Evolutionary conservation across 2,329 filamentous ascomycete genomes (phyloP).

Genomic region (Alternaria infectoria): DNA sequence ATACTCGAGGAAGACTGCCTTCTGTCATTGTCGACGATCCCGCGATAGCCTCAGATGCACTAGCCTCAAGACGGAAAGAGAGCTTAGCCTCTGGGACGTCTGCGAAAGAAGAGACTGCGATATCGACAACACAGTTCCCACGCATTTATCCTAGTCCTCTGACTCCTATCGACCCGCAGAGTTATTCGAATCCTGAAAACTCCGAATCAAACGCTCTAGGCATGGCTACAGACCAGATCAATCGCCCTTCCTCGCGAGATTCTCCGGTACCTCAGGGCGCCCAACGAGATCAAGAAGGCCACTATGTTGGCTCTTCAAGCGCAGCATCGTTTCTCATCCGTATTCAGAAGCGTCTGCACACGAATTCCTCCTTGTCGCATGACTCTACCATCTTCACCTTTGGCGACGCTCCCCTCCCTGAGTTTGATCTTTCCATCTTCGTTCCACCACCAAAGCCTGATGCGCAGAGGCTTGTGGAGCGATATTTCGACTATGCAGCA

Average conservation of each 20-base stretch:
- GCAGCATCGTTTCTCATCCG: slow-evolving; percentile 59
- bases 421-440: slow-evolving; percentile 54
- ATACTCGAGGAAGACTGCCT: slow-evolving; percentile 56
- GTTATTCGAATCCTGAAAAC: slow-evolving; percentile 11
- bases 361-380: slow-evolving; percentile 46
- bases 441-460: slow-evolving; percentile 52
- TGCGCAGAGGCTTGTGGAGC: slow-evolving; percentile 54
- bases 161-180: slow-evolving; percentile 18
- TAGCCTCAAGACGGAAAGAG: slow-evolving; percentile 21
- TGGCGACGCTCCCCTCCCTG: slow-evolving; percentile 57
- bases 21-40: slow-evolving; percentile 47
- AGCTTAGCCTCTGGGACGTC: slow-evolving; percentile 14
- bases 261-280: slow-evolving; percentile 54
- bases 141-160: slow-evolving; percentile 21
- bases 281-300: slow-evolving; percentile 55
- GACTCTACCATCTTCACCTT: slow-evolving; percentile 58
- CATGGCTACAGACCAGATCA: slow-evolving; percentile 18
- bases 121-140: slow-evolving; percentile 28
- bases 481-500: slow-evolving; percentile 67
- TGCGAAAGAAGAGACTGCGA: slow-evolving; percentile 14
- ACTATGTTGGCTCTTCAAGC: slow-evolving; percentile 57
- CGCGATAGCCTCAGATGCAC: slow-evolving; percentile 27
- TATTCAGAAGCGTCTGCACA: slow-evolving; percentile 57
- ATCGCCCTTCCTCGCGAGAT: slow-evolving; percentile 42
- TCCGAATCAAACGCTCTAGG: slow-evolving; percentile 17